phyloP scores from a whole-genome alignment of 2,329 filamentous ascomycete genomes.

The Epichloe sibirici region DNA sequence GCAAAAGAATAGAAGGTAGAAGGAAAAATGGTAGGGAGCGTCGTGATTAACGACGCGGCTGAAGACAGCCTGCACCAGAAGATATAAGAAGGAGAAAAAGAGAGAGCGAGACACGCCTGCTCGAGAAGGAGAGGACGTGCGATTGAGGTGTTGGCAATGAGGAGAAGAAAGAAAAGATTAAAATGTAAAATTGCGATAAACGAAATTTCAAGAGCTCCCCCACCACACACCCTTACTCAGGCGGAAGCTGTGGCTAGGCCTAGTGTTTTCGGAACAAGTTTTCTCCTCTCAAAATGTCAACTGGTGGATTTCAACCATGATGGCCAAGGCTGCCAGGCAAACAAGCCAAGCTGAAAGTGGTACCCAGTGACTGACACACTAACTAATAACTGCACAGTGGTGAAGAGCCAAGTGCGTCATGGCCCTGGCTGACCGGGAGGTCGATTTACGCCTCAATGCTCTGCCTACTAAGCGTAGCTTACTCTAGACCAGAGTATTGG shows the following conservation, averaged over 20 bases:
- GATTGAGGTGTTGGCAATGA: not conserved
- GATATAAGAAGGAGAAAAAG: constrained; percentile 1
- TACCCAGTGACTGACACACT: too few relatives aligned
- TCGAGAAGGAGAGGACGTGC: constrained; percentile 8
- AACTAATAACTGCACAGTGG: too few relatives aligned
- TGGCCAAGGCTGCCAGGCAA: too few relatives aligned
- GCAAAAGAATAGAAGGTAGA: constrained; percentile 42
- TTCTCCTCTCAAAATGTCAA: constrained; percentile 3
- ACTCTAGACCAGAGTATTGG: too few relatives aligned
- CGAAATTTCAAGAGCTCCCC: constrained; percentile 18
- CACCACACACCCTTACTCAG: constrained; percentile 7
- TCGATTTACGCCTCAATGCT: not conserved
- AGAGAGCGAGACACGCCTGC: constrained; percentile 12
- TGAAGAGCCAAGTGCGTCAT: not conserved
- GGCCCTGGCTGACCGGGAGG: not conserved
- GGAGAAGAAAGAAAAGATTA: constrained; percentile 11
- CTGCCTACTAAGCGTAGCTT: not conserved
- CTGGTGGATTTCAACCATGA: too few relatives aligned
- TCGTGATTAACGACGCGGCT: constrained; percentile 32
- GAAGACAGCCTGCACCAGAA: constrained; percentile 27
- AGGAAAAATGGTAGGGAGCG: constrained; percentile 23
- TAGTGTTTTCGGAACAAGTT: constrained; percentile 1
- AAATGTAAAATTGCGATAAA: constrained; percentile 13
- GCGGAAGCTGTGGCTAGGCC: not conserved
- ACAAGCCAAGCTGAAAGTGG: too few relatives aligned